Conservation (phyloP, 1,139 yeast species). For the Suhomyces terraborum region DNA sequence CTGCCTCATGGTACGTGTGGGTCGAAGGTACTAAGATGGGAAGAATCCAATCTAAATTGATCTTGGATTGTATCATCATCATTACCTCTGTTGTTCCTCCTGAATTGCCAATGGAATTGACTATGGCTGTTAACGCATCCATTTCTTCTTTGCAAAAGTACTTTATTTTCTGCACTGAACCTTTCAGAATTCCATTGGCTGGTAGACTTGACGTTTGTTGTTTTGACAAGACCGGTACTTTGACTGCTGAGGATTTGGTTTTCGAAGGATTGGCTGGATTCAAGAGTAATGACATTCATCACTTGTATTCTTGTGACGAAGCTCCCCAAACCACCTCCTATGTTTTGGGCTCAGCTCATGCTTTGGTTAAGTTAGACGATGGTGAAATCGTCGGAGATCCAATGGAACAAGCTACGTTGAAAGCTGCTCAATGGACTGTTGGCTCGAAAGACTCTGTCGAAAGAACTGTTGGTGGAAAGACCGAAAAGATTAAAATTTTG, state of each 20-base stretch:
- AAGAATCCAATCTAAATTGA: slow-evolving; percentile 88
- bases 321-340: slow-evolving; percentile 68
- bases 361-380: slow-evolving; percentile 87
- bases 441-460: slow-evolving; percentile 70
- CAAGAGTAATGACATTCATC: slow-evolving; percentile 53
- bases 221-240: slow-evolving; percentile 97
- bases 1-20: slow-evolving; percentile 99
- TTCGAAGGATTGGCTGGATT: slow-evolving; percentile 97
- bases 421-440: slow-evolving; percentile 84
- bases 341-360: slow-evolving; percentile 94
- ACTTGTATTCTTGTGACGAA: slow-evolving; percentile 56
- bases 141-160: slow-evolving; percentile 83
- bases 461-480: slow-evolving; percentile 41
- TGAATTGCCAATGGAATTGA: slow-evolving; percentile 97
- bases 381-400: slow-evolving; percentile 99
- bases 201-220: slow-evolving; percentile 98
- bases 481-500: slow-evolving; percentile 65
- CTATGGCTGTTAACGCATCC: slow-evolving; percentile 96
- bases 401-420: slow-evolving; percentile 95
- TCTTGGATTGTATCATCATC: slow-evolving; percentile 92
- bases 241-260: slow-evolving; percentile 94
- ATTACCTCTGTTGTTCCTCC: slow-evolving; percentile 99
- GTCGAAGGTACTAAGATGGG: slow-evolving; percentile 96
- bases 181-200: slow-evolving; percentile 96
- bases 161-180: slow-evolving; percentile 96